Percentiles rank a stretch among this genome's conserved stretches.
Conservation (phyloP, 1,139 yeast species). For the Groenewaldozyma sp. region DNA sequence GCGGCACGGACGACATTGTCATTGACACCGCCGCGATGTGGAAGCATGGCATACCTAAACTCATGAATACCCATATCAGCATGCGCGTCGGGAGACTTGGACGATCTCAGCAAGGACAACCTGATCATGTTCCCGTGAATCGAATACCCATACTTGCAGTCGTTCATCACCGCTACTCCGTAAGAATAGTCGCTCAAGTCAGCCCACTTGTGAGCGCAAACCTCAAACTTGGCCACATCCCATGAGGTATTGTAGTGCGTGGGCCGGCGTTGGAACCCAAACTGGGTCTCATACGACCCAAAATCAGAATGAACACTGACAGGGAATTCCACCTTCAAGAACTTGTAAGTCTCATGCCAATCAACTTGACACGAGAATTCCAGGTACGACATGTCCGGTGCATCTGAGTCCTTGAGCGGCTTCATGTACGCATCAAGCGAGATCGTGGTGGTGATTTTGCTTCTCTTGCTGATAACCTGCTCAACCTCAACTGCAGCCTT, state of each 20-base stretch:
- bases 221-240: conserved; percentile 96
- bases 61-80: conserved; percentile 90
- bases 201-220: conserved; percentile 87
- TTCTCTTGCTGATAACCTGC: conserved; percentile 47
- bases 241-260: conserved; percentile 91
- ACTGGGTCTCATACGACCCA: conserved; percentile 89
- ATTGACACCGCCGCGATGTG: conserved; percentile 63
- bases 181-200: conserved; percentile 79
- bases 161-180: conserved; percentile 82
- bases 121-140: conserved; percentile 87
- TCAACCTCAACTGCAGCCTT: conserved; percentile 51
- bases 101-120: conserved; percentile 69
- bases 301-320: conserved; percentile 65
- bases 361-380: conserved; percentile 61
- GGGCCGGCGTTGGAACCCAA: conserved; percentile 82
- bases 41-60: conserved; percentile 75
- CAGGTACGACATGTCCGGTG: conserved; percentile 30
- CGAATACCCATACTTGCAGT: conserved; percentile 83
- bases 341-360: conserved; percentile 85
- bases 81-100: conserved; percentile 83
- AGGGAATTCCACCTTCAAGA: conserved; percentile 91
- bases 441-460: conserved; percentile 58
- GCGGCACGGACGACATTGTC: conserved; percentile 63
- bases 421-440: conserved; percentile 52
- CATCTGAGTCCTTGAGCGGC: conserved; percentile 21